These are phyloP conservation scores for Calonectria naviculata DNA, from an alignment of 2,329 filamentous ascomycete genomes.

Conservation along the genomic window DNA sequence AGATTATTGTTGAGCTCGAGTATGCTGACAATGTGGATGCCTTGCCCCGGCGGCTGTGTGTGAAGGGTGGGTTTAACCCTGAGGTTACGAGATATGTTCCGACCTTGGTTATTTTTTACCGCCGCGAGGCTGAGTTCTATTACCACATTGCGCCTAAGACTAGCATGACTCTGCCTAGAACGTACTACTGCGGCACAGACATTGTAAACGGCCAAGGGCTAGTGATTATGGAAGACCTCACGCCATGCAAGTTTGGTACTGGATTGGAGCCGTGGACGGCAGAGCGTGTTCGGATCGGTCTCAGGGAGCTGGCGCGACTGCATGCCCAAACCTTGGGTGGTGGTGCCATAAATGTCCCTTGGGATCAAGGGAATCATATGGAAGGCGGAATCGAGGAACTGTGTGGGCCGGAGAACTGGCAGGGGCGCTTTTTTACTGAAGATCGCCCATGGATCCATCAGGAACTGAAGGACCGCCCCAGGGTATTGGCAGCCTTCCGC, in stretches of 20 bases:
- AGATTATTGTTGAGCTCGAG: no score
- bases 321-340: constrained; percentile 20
- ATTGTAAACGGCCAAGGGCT: constrained; percentile 21
- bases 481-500: no score
- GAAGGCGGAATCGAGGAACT: no score
- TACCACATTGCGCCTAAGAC: constrained; percentile 15
- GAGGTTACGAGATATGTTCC: neutral
- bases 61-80: constrained; percentile 24
- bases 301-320: constrained; percentile 14
- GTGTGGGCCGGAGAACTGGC: constrained; percentile 16
- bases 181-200: constrained; percentile 20
- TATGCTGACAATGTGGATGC: no score
- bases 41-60: no score
- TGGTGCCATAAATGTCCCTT: constrained; percentile 6
- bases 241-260: constrained; percentile 19
- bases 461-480: no score
- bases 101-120: constrained; percentile 17
- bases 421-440: constrained; percentile 8
- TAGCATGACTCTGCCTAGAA: constrained; percentile 15
- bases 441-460: neutral
- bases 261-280: constrained; percentile 16
- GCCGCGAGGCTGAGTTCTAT: constrained; percentile 23
- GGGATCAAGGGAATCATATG: no score
- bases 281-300: neutral
- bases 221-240: constrained; percentile 14